Conservation (phyloP, 805 yeast genomes). For the Saccharomycopsis fodiens region DNA sequence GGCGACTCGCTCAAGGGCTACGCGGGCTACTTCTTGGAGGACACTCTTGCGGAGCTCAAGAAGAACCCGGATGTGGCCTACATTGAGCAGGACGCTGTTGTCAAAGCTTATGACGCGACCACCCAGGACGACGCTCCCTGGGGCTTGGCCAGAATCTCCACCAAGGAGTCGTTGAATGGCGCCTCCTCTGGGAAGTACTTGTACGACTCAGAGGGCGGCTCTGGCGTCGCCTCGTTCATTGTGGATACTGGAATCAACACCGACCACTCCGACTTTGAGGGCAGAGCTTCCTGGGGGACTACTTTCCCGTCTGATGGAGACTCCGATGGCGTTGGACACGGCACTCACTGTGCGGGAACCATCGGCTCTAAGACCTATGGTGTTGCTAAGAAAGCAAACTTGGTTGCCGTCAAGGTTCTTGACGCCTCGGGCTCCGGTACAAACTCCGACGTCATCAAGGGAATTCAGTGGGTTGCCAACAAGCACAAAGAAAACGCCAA, state of each 20-base stretch:
- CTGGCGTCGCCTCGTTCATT: slow-evolving; percentile 68
- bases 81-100: slow-evolving; percentile 54
- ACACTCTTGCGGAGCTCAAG: slow-evolving; percentile 65
- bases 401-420: slow-evolving; percentile 80
- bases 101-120: slow-evolving; percentile 40
- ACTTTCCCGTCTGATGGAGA: slow-evolving; percentile 66
- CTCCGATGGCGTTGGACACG: slow-evolving; percentile 89
- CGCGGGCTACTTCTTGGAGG: slow-evolving; percentile 72
- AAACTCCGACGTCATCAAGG: slow-evolving; percentile 76
- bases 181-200: slow-evolving; percentile 7
- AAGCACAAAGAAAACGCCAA: slow-evolving; percentile 49
- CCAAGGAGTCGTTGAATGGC: slow-evolving; percentile 27
- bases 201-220: slow-evolving; percentile 10
- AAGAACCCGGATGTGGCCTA: slow-evolving; percentile 54
- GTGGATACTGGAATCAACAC: slow-evolving; percentile 84
- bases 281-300: slow-evolving; percentile 82
- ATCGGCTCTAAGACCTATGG: slow-evolving; percentile 75
- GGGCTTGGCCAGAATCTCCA: slow-evolving; percentile 66
- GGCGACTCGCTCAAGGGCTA: slow-evolving; percentile 57
- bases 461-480: slow-evolving; percentile 76
- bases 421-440: slow-evolving; percentile 76
- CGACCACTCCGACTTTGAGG: slow-evolving; percentile 68
- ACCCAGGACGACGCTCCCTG: slow-evolving; percentile 60
- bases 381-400: slow-evolving; percentile 66
- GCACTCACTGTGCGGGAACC: slow-evolving; percentile 94